Percentiles rank a stretch among this genome's conserved stretches.
Evolutionary conservation across 768 basidiomycete species (phyloP).

Genomic region (Mycena rebaudengoi): DNA sequence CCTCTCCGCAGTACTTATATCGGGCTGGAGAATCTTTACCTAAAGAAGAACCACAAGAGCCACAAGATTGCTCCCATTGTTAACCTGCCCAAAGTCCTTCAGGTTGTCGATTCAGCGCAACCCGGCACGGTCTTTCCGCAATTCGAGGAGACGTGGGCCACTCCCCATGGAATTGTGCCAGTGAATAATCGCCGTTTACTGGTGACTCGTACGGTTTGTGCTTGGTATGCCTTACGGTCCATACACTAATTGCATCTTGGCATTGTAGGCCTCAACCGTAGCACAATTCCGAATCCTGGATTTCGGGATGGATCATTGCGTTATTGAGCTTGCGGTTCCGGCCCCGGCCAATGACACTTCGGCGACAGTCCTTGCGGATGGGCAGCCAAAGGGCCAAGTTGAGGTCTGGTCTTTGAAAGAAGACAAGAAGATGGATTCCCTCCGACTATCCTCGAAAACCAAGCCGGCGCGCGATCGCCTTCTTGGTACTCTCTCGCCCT

Average conservation of each 20-base stretch:
- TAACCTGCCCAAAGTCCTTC: too few relatives aligned
- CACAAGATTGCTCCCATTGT: too few relatives aligned
- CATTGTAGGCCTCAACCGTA: not conserved
- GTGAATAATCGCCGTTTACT: not conserved
- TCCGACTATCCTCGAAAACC: not conserved
- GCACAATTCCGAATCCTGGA: constrained; percentile 1
- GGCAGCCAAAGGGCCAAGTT: not conserved
- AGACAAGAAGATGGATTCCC: not conserved
- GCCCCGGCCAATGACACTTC: not conserved
- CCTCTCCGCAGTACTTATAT: not conserved
- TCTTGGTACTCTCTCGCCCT: not conserved
- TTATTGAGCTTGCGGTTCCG: not conserved
- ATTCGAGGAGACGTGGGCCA: constrained; percentile 1
- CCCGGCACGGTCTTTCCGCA: too few relatives aligned
- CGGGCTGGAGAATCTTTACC: not conserved
- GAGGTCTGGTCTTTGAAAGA: not conserved
- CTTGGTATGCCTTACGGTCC: too few relatives aligned
- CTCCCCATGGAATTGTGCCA: not conserved
- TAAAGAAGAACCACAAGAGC: not conserved
- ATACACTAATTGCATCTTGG: not conserved
- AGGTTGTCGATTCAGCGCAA: too few relatives aligned
- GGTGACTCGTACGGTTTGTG: not conserved
- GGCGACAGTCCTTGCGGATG: not conserved
- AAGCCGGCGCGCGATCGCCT: not conserved
- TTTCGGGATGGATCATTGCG: not conserved